Evolutionary conservation across 2,329 filamentous ascomycete genomes (phyloP).

Genomic region (Pezicula rhizophila): DNA sequence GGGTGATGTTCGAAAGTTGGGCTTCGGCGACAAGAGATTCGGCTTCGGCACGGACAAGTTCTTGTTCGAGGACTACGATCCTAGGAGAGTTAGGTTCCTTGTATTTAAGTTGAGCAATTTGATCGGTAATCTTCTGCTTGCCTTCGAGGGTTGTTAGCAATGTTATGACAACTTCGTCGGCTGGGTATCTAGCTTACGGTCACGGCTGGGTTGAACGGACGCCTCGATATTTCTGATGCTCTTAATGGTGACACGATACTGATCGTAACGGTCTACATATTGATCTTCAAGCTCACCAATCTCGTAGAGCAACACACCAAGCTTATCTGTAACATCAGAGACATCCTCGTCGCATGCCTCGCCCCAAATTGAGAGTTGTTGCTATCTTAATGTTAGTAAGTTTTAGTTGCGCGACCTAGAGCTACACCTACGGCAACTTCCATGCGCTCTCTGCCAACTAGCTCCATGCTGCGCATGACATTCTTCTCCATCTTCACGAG

Average conservation of each 20-base stretch:
- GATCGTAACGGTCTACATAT: constrained; percentile 97
- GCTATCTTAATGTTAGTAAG: constrained; percentile 43
- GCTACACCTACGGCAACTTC: constrained; percentile 80
- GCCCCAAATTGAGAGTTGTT: constrained; percentile 98
- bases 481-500: constrained; percentile 99
- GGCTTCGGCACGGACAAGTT: constrained; percentile 95
- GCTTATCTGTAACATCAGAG: constrained; percentile 97
- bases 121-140: constrained; percentile 98
- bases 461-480: constrained; percentile 96
- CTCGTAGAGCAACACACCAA: constrained; percentile 86
- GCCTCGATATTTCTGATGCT: constrained; percentile 98
- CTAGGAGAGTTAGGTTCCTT: constrained; percentile 98
- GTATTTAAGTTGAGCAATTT: constrained; percentile 98
- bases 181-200: constrained; percentile 58
- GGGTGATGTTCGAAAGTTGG: constrained; percentile 97
- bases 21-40: constrained; percentile 98
- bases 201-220: constrained; percentile 94
- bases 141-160: constrained; percentile 43
- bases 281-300: constrained; percentile 96
- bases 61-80: constrained; percentile 96
- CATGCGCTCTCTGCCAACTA: constrained; percentile 93
- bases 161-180: background rate
- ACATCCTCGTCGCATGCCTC: constrained; percentile 95
- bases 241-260: constrained; percentile 99
- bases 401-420: background rate